Evolutionary conservation across 2,329 filamentous ascomycete species (phyloP), one percentile per base, ranked within the genome.

Genomic region (Leptographium lundbergii): DNA sequence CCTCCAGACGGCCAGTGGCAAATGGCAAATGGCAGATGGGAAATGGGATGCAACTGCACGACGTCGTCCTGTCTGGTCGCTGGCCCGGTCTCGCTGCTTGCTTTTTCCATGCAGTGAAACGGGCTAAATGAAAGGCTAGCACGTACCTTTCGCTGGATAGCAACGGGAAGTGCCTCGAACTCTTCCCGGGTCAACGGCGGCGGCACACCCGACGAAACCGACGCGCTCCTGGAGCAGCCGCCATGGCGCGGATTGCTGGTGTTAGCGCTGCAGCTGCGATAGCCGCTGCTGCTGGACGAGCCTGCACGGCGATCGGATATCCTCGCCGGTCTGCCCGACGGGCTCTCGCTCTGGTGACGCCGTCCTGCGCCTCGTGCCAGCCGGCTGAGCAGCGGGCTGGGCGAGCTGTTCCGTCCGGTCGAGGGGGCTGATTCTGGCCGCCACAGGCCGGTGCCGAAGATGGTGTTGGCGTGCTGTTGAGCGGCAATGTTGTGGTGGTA

Each of bases 81-180:
- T 34, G 27, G 27, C 27, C 5, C 27, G 27, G 27, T 29, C 7
- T 29, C 27, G 27, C 27, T 29, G 27, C 27, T 29, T n/a, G n/a
- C n/a, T n/a, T n/a, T n/a, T n/a, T n/a, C n/a, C n/a, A n/a, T n/a
- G n/a, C n/a, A n/a, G n/a, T n/a, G n/a, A n/a, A n/a, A n/a, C n/a
- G n/a, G n/a, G n/a, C n/a, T n/a, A 51, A 51, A 51, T 24, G 19
- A 7, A 22, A 2, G 17, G 22, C 5, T 25, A 51, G 17, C 13
- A 27, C 25, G n/a, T 69, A 80, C 77, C 74, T 80, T 79, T 67
- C 75, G 72, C 63, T 75, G 73, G 25, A 79, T 74, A n/a, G 76
- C 75, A 53, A 75, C 63, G 10, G 77, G 77, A 59, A 80, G 68
- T 47, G 75, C 72, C 63, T 78, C 75, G 65, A 78, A 79, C 64